phyloP scores from a whole-genome alignment of 169 alveolate genomes.

The Plasmodium gallinaceum region DNA sequence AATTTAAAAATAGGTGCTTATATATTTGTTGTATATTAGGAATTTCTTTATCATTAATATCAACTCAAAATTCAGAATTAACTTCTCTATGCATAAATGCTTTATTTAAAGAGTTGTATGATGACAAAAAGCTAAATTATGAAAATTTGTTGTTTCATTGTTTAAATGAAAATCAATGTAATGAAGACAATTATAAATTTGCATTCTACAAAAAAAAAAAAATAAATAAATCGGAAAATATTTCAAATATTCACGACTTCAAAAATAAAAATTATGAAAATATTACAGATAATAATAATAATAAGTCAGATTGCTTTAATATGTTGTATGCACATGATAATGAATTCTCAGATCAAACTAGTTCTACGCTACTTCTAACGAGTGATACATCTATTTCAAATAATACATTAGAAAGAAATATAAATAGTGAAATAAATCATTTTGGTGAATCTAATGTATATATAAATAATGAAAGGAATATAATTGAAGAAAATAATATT shows the following conservation, averaged over 20 bases:
- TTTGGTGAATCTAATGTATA: conserved; percentile 6
- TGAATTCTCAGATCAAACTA: conserved; percentile 54
- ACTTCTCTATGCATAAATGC: conserved; percentile 28
- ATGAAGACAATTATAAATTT: conserved; percentile 27
- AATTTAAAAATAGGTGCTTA: conserved; percentile 72
- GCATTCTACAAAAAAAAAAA: conserved; percentile 21
- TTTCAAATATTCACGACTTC: not conserved
- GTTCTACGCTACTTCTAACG: conserved; percentile 22
- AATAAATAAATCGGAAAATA: conserved; percentile 5
- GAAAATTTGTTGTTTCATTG: conserved; percentile 30
- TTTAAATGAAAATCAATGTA: conserved; percentile 3
- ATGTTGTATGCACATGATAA: conserved; percentile 56
- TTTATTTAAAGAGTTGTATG: conserved; percentile 47
- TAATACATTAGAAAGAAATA: conserved; percentile 24
- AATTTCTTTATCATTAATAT: conserved; percentile 33
- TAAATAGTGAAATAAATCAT: conserved; percentile 12
- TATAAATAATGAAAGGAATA: not conserved
- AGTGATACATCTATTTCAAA: conserved; percentile 40
- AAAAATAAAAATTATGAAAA: not conserved
- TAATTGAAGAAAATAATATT: not conserved
- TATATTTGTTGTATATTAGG: conserved; percentile 72
- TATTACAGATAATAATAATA: not conserved
- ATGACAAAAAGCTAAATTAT: conserved; percentile 3
- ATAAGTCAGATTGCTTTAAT: not conserved
- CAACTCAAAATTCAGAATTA: conserved; percentile 47